phyloP scores from a whole-genome alignment of 768 basidiomycete genomes.

The Ramaria sp. region DNA sequence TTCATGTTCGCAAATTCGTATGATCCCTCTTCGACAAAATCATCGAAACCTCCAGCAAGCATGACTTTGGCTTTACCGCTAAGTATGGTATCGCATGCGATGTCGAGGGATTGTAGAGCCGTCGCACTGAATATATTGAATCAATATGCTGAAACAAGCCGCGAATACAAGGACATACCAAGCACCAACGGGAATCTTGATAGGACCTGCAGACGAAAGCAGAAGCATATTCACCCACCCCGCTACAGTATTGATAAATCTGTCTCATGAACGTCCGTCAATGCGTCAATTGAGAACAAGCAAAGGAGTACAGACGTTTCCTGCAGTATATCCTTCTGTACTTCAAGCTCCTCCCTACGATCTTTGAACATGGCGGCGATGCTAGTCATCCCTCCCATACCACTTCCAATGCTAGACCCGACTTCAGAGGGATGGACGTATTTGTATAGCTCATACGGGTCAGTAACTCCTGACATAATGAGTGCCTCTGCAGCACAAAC shows the following conservation, averaged over 20 bases:
- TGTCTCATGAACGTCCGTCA: slow-evolving; percentile 21
- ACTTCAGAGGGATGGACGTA: slow-evolving; percentile 95
- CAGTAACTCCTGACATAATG: slow-evolving; percentile 93
- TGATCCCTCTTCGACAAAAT: slow-evolving; percentile 95
- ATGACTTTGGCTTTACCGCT: slow-evolving; percentile 98
- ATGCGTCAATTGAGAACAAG: background rate
- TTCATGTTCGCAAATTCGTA: slow-evolving; percentile 99
- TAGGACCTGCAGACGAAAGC: slow-evolving; percentile 91
- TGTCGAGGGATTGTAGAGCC: slow-evolving; percentile 94
- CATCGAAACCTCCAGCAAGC: slow-evolving; percentile 98
- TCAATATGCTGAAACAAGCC: background rate
- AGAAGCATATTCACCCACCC: slow-evolving; percentile 96
- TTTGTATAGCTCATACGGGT: slow-evolving; percentile 97
- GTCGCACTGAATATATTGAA: slow-evolving; percentile 55
- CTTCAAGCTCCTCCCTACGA: slow-evolving; percentile 93
- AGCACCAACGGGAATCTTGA: slow-evolving; percentile 98
- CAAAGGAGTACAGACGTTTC: slow-evolving; percentile 66
- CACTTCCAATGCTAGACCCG: slow-evolving; percentile 87
- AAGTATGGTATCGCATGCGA: slow-evolving; percentile 91
- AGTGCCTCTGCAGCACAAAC: slow-evolving; percentile 92
- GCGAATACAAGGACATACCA: slow-evolving; percentile 45
- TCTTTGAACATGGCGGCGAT: slow-evolving; percentile 98
- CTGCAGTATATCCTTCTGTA: slow-evolving; percentile 96
- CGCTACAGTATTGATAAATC: slow-evolving; percentile 98
- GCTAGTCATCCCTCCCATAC: slow-evolving; percentile 93